Evolutionary conservation across 163 green algal genomes (phyloP).

Genomic region (Chlorella variabilis): DNA sequence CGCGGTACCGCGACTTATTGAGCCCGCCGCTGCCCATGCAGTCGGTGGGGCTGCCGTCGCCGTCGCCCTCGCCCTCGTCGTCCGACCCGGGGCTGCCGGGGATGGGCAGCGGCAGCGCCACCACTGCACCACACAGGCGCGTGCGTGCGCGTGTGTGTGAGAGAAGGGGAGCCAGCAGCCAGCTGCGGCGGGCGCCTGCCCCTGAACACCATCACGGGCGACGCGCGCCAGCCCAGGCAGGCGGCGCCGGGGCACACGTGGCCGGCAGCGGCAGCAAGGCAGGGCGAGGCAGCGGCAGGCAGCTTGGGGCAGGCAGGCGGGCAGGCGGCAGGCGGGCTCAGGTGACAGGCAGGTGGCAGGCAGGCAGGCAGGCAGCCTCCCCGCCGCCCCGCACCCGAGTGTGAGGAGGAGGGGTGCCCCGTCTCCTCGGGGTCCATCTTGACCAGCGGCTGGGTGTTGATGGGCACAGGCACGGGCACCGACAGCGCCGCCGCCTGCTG

Average conservation of each 20-base stretch:
- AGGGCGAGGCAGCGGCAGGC: too few relatives aligned
- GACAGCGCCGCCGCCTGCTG: not conserved
- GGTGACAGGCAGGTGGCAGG: not conserved
- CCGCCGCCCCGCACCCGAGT: not conserved
- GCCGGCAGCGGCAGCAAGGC: too few relatives aligned
- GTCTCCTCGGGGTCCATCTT: slow-evolving; percentile 13
- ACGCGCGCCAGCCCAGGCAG: too few relatives aligned
- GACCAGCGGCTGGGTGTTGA: not conserved
- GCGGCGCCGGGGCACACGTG: too few relatives aligned
- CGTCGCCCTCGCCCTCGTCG: not conserved
- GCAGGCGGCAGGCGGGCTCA: too few relatives aligned
- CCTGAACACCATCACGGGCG: too few relatives aligned
- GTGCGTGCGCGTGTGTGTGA: too few relatives aligned
- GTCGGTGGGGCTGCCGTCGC: slow-evolving; percentile 14
- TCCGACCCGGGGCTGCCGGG: slow-evolving; percentile 8
- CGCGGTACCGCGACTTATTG: slow-evolving; percentile 66
- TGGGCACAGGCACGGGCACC: not conserved
- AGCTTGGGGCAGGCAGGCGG: too few relatives aligned
- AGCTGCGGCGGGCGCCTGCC: too few relatives aligned
- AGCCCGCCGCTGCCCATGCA: slow-evolving; percentile 23
- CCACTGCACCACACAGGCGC: not conserved
- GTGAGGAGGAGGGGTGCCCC: slow-evolving; percentile 27
- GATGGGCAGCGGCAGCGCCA: not conserved
- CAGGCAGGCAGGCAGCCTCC: not conserved
- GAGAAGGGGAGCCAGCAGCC: too few relatives aligned